Conservation (phyloP, 169 alveolate species). For the Theileria annulata region DNA sequence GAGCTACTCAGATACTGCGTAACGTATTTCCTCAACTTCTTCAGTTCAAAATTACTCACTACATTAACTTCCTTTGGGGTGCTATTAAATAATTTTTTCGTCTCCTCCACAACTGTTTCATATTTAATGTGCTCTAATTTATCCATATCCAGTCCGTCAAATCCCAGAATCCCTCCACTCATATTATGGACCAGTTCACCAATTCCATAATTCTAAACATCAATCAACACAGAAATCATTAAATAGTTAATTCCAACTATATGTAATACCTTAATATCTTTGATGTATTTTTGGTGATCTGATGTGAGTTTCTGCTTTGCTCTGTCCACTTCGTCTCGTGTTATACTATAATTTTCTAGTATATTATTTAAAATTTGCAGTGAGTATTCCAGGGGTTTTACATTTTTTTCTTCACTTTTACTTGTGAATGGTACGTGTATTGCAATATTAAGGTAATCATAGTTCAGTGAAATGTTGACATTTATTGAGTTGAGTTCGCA, state of each 20-base stretch:
- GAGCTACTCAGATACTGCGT: conserved; percentile 13
- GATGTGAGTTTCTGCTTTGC: conserved; percentile 85
- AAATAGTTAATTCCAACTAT: not conserved
- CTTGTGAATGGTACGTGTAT: conserved; percentile 65
- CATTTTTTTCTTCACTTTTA: conserved; percentile 34
- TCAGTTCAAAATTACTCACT: conserved; percentile 9
- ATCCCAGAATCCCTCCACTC: conserved; percentile 67
- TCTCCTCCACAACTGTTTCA: conserved; percentile 56
- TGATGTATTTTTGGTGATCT: conserved; percentile 80
- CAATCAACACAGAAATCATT: not conserved
- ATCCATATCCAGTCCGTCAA: conserved; percentile 62
- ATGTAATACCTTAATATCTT: conserved; percentile 26
- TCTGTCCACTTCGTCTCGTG: conserved; percentile 75
- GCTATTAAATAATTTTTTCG: conserved; percentile 14
- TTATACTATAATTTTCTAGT: conserved; percentile 53
- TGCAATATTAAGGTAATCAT: conserved; percentile 77
- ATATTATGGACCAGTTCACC: conserved; percentile 72
- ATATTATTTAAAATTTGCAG: conserved; percentile 39
- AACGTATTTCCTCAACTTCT: not conserved
- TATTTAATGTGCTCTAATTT: conserved; percentile 32
- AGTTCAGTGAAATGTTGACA: conserved; percentile 74
- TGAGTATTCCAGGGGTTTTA: conserved; percentile 40
- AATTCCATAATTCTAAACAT: conserved; percentile 59
- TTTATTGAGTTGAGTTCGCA: conserved; percentile 77
- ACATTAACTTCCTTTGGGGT: conserved; percentile 39